These are phyloP conservation scores for Fistulinella prunicolor DNA, from an alignment of 768 basidiomycete species.

Conservation along the genomic window DNA sequence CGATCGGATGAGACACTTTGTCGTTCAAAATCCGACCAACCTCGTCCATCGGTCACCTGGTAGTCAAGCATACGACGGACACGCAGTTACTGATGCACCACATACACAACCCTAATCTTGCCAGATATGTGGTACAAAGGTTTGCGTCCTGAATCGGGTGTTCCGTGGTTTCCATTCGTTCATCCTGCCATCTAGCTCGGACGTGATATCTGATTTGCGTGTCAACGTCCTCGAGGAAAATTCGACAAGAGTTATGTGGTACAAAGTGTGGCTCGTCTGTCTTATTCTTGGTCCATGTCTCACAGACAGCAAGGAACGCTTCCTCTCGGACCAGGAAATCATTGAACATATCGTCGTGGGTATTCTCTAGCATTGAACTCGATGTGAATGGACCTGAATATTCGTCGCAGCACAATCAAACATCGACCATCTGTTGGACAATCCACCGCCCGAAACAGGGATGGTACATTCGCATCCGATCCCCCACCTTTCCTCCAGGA, in stretches of 20 bases:
- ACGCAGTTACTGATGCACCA: constrained; percentile 16
- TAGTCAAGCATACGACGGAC: background rate
- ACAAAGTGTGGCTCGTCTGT: constrained; percentile 49
- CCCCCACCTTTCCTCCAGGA: constrained; percentile 65
- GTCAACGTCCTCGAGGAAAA: constrained; percentile 61
- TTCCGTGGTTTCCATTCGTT: background rate
- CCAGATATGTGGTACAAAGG: constrained; percentile 33
- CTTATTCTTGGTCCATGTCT: constrained; percentile 2
- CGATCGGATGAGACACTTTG: background rate
- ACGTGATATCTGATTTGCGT: constrained; percentile 68
- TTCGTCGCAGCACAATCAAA: constrained; percentile 57
- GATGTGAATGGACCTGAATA: background rate
- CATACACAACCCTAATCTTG: constrained; percentile 28
- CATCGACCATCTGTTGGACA: constrained; percentile 64
- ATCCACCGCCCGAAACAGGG: constrained; percentile 78
- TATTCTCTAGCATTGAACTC: constrained; percentile 5
- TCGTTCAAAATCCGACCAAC: constrained; percentile 13
- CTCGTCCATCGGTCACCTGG: background rate
- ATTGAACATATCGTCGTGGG: constrained; percentile 70
- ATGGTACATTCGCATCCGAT: constrained; percentile 79
- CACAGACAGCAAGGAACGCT: constrained; percentile 57
- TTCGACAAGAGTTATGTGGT: constrained; percentile 63
- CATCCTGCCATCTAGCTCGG: constrained; percentile 48
- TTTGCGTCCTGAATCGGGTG: constrained; percentile 3
- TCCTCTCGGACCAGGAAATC: constrained; percentile 70